phyloP scores from a whole-genome alignment of 75 land plant genomes.

The Cupressus sempervirens region DNA sequence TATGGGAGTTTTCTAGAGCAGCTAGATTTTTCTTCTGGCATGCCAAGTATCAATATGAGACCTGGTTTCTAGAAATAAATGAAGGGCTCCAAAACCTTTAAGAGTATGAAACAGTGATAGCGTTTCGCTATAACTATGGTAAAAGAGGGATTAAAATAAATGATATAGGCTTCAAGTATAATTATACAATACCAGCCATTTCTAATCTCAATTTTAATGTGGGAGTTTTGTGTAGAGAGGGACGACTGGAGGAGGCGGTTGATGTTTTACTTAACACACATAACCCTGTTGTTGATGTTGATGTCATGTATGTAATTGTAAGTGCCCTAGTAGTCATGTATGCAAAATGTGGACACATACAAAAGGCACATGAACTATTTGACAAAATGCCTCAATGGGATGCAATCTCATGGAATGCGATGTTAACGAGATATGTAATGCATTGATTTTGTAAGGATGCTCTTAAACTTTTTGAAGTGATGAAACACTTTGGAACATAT shows the following conservation, averaged over 20 bases:
- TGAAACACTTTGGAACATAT: constrained; percentile 14
- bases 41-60: not conserved
- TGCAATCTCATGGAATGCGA: constrained; percentile 41
- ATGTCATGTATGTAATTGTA: no score
- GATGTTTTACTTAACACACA: no score
- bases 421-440: constrained; percentile 38
- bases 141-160: not conserved
- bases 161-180: not conserved
- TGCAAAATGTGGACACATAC: constrained; percentile 33
- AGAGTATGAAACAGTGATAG: not conserved
- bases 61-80: not conserved
- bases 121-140: not conserved
- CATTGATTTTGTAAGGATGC: constrained; percentile 24
- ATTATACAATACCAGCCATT: no score
- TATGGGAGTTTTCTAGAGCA: not conserved
- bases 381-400: constrained; percentile 17
- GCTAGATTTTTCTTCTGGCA: not conserved
- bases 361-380: constrained; percentile 24
- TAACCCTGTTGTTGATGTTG: no score
- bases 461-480: constrained; percentile 28
- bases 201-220: no score
- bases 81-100: not conserved
- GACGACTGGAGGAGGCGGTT: no score
- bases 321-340: constrained; percentile 39
- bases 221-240: no score